Evolutionary conservation across 2,329 filamentous ascomycete genomes (phyloP).

Genomic region (Colletotrichum spaethianum): DNA sequence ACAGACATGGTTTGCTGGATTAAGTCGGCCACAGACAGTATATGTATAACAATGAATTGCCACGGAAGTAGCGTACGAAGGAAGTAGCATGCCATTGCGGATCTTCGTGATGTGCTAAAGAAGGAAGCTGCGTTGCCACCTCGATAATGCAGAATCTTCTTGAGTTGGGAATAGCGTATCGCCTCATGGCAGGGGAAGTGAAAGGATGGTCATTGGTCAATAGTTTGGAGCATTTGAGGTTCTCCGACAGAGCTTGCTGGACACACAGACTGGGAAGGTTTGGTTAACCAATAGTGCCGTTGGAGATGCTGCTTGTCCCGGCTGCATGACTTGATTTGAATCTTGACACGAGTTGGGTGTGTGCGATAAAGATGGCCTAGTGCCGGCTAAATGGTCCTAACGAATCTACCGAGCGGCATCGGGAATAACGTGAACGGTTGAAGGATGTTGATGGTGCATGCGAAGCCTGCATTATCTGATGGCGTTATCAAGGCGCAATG

Average conservation of each 20-base stretch:
- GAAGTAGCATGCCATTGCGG: constrained; percentile 34
- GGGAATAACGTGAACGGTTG: constrained; percentile 2
- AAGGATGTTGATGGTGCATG: constrained; percentile 4
- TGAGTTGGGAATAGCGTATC: constrained; percentile 12
- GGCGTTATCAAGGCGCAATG: constrained; percentile 36
- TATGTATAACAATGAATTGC: background rate
- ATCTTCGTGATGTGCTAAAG: constrained; percentile 32
- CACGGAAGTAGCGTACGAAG: background rate
- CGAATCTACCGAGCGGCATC: background rate
- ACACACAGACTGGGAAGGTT: background rate
- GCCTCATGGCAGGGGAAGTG: background rate
- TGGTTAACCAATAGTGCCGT: background rate
- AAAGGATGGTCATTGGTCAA: background rate
- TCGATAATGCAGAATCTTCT: constrained; percentile 17
- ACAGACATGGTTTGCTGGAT: background rate
- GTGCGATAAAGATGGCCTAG: background rate
- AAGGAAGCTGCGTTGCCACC: constrained; percentile 1
- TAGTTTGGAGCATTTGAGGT: background rate
- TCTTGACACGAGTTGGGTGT: background rate
- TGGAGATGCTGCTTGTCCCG: background rate
- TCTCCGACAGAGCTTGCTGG: background rate
- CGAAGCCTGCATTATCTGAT: constrained; percentile 26
- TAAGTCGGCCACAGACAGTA: background rate
- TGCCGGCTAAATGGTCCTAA: constrained; percentile 2
- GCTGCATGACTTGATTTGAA: background rate